These are phyloP conservation scores for Rhazya stricta DNA, from an alignment of 257 asterid species.

Conservation along the genomic window DNA sequence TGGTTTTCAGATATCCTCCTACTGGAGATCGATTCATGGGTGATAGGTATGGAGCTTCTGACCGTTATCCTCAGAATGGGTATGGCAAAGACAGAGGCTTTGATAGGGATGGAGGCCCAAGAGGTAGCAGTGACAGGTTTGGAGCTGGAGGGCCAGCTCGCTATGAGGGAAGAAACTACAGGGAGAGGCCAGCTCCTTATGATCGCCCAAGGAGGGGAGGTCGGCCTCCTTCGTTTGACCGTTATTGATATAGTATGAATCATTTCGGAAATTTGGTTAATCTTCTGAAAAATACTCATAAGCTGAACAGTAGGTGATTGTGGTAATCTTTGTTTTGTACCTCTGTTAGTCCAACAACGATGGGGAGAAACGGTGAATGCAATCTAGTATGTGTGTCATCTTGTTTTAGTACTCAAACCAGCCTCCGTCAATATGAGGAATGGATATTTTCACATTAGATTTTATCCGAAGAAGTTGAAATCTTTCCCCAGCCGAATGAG, in stretches of 20 bases:
- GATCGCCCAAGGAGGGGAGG: slow-evolving; percentile 84
- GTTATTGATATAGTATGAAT: slow-evolving; percentile 39
- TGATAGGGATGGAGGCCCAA: slow-evolving; percentile 53
- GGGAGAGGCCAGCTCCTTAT: slow-evolving; percentile 73
- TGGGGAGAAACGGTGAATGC: not conserved
- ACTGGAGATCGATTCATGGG: slow-evolving; percentile 57
- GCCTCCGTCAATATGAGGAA: too few species aligned
- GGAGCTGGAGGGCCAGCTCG: slow-evolving; percentile 61
- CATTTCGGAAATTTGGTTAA: slow-evolving; percentile 6
- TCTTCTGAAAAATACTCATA: not conserved
- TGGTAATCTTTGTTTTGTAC: slow-evolving; percentile 7
- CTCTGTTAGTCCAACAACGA: not conserved
- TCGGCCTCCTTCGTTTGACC: slow-evolving; percentile 63
- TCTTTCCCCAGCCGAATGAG: too few species aligned
- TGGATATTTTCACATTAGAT: too few species aligned
- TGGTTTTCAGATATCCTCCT: slow-evolving; percentile 51
- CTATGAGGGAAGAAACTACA: slow-evolving; percentile 59
- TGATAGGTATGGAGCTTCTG: slow-evolving; percentile 59
- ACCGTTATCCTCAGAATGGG: slow-evolving; percentile 61
- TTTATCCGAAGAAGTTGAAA: too few species aligned
- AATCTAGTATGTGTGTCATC: not conserved
- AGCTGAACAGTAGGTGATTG: slow-evolving; percentile 14
- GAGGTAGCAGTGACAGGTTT: slow-evolving; percentile 54
- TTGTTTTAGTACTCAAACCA: not conserved
- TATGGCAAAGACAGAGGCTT: slow-evolving; percentile 61